These are phyloP conservation scores for Phytophthora tubulina DNA, from an alignment of 352 stramenopile species.

Conservation along the genomic window DNA sequence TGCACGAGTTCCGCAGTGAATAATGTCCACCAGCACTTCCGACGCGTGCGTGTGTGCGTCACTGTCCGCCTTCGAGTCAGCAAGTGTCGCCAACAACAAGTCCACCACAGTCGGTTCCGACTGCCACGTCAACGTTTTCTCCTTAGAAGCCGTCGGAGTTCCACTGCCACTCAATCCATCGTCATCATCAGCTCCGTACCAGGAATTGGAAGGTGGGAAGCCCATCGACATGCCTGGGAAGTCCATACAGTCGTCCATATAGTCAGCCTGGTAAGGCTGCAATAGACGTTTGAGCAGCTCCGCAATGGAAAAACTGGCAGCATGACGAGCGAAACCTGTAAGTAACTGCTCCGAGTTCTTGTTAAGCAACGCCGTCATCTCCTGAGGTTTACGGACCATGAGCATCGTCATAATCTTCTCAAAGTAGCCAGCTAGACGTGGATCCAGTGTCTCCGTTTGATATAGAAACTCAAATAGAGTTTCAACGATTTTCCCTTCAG, in stretches of 20 bases:
- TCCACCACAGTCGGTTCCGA: constrained; percentile 77
- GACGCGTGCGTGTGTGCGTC: constrained; percentile 88
- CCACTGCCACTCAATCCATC: constrained; percentile 59
- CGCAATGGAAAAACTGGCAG: constrained; percentile 81
- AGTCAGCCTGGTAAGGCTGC: constrained; percentile 86
- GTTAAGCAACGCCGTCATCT: constrained; percentile 88
- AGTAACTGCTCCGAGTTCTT: constrained; percentile 83
- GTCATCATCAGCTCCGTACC: constrained; percentile 83
- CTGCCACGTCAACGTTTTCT: constrained; percentile 85
- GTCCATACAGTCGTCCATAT: constrained; percentile 90
- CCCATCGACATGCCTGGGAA: constrained; percentile 83
- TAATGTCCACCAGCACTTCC: constrained; percentile 87
- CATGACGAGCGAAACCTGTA: constrained; percentile 69
- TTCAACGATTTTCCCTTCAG: constrained; percentile 82
- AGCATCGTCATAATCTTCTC: constrained; percentile 95
- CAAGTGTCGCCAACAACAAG: constrained; percentile 67
- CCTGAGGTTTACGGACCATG: constrained; percentile 89
- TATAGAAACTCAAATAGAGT: constrained; percentile 94
- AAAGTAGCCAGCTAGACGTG: constrained; percentile 97
- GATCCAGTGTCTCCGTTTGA: constrained; percentile 85
- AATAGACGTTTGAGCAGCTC: constrained; percentile 87
- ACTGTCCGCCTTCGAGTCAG: constrained; percentile 57
- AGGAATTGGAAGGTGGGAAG: constrained; percentile 78
- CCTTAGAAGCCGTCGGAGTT: constrained; percentile 66
- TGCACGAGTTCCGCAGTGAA: constrained; percentile 82